phyloP scores from a whole-genome alignment of 352 stramenopile species.

The Pythium phragmiticola region DNA sequence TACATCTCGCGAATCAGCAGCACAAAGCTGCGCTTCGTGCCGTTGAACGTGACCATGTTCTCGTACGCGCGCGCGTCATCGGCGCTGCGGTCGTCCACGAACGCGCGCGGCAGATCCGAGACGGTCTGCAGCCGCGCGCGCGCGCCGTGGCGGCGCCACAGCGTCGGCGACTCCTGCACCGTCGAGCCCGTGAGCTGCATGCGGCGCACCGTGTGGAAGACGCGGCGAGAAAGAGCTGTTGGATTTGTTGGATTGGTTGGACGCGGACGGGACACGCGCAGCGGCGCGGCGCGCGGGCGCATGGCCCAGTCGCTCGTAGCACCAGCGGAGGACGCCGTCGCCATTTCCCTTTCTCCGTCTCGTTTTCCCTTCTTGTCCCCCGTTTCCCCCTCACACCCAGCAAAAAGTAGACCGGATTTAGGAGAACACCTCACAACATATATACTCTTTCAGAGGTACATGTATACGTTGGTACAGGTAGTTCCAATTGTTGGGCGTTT shows the following conservation, averaged over 20 bases:
- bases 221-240: conserved; percentile 11
- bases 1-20: conserved; percentile 70
- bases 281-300: conserved; percentile 3
- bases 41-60: conserved; percentile 43
- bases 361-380: background rate
- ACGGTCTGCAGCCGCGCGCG: conserved; percentile 46
- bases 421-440: background rate
- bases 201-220: conserved; percentile 53
- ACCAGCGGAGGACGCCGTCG: background rate
- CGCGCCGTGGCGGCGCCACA: conserved; percentile 39
- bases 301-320: background rate
- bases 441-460: conserved; percentile 8
- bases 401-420: background rate
- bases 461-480: conserved; percentile 6
- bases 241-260: background rate
- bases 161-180: conserved; percentile 17
- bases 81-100: conserved; percentile 46
- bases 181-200: conserved; percentile 67
- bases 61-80: conserved; percentile 49
- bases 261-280: conserved; percentile 1
- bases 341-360: background rate
- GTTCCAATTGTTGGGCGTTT: background rate
- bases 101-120: conserved; percentile 47
- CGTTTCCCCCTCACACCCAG: background rate
- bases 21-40: conserved; percentile 45